Evolutionary conservation across 306 rosid genomes (phyloP).

Genomic region (Quercus cerris): DNA sequence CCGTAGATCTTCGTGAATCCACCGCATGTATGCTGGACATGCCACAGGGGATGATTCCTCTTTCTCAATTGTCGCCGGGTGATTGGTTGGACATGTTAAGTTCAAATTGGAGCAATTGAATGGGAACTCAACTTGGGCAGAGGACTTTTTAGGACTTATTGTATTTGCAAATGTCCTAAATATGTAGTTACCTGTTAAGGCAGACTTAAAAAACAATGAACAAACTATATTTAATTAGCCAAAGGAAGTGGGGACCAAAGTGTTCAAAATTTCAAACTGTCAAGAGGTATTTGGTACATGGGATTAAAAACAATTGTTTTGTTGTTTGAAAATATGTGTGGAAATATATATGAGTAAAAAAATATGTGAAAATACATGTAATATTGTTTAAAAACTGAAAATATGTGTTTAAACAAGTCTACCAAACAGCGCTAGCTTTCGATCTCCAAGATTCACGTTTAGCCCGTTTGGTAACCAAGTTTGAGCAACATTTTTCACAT

Average conservation of each 20-base stretch:
- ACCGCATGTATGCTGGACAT: conserved; percentile 43
- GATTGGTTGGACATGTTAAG: conserved; percentile 11
- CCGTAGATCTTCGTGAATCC: conserved; percentile 54
- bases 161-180: conserved; percentile 6
- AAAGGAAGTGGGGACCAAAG: too few relatives aligned
- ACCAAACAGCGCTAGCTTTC: too few relatives aligned
- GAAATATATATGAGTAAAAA: too few relatives aligned
- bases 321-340: too few relatives aligned
- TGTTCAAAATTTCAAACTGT: too few relatives aligned
- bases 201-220: conserved; percentile 20
- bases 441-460: background rate
- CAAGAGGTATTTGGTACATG: too few relatives aligned
- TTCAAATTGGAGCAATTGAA: conserved; percentile 5
- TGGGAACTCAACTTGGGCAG: background rate
- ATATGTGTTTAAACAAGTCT: too few relatives aligned
- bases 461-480: too few relatives aligned
- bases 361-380: too few relatives aligned
- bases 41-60: background rate
- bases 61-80: conserved; percentile 5
- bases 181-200: conserved; percentile 3
- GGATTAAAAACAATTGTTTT: too few relatives aligned
- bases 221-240: background rate
- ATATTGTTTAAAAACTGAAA: too few relatives aligned
- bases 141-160: background rate
- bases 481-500: too few relatives aligned